These are phyloP conservation scores for Ustilago hordei DNA, from an alignment of 1,284 basidiomycete genomes.

Conservation along the genomic window DNA sequence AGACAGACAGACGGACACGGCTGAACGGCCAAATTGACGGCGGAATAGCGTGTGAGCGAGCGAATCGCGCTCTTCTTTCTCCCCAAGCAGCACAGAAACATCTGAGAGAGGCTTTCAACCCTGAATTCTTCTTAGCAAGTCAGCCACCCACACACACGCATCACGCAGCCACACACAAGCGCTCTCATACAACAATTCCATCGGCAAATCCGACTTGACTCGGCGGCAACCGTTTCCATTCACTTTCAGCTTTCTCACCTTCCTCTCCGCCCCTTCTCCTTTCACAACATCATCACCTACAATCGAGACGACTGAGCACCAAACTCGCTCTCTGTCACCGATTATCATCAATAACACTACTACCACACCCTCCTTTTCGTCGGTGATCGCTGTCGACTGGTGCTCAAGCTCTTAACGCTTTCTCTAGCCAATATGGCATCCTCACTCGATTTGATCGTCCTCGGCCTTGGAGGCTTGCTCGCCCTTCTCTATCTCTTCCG, in stretches of 20 bases:
- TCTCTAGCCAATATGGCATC: conserved; percentile 42
- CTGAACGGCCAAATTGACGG: conserved; percentile 1
- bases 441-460: conserved; percentile 53
- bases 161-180: neutral
- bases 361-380: neutral
- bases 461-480: conserved; percentile 50
- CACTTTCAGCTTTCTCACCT: neutral
- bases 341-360: conserved; percentile 2
- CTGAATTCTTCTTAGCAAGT: conserved; percentile 2
- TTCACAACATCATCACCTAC: neutral
- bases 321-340: neutral
- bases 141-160: neutral
- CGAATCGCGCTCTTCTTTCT: neutral
- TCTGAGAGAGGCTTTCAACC: neutral
- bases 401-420: neutral
- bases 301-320: neutral
- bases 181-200: neutral
- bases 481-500: conserved; percentile 64
- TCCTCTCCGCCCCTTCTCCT: neutral
- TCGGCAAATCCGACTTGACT: conserved; percentile 6
- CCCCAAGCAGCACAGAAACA: conserved; percentile 1
- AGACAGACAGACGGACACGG: neutral
- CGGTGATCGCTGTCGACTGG: conserved; percentile 1
- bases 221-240: conserved; percentile 2
- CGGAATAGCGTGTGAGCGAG: neutral